A percentile compares a stretch with the other conserved stretches of the same genome.
phyloP scores from a whole-genome alignment of 1,284 basidiomycete species.

The Microbotryomycetes sp. region DNA sequence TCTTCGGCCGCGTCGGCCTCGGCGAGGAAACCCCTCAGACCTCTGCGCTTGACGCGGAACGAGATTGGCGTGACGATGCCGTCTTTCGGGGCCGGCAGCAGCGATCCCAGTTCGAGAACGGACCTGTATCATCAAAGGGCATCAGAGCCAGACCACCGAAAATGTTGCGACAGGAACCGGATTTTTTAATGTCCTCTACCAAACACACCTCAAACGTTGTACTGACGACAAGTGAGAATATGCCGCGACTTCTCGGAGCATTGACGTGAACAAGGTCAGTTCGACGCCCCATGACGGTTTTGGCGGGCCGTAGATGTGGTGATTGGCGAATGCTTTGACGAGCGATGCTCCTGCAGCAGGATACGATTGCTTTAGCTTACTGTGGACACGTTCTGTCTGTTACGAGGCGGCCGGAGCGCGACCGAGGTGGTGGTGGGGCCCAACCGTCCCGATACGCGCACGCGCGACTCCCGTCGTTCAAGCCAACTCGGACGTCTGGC shows the following conservation, averaged over 20 bases:
- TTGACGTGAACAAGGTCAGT: conserved; percentile 50
- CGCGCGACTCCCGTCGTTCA: no score
- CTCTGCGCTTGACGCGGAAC: conserved; percentile 68
- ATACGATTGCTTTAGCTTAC: conserved; percentile 22
- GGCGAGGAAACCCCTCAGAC: conserved; percentile 67
- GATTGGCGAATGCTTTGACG: conserved; percentile 58
- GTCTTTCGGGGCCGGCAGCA: conserved; percentile 84
- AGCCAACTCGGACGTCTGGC: neutral
- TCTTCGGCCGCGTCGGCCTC: conserved; percentile 65
- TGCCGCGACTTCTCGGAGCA: conserved; percentile 76
- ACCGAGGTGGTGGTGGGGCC: neutral
- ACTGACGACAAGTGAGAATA: conserved; percentile 83
- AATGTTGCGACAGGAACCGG: no score
- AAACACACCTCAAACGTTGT: conserved; percentile 39
- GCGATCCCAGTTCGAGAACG: conserved; percentile 69
- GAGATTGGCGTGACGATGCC: conserved; percentile 93
- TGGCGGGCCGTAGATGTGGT: conserved; percentile 70
- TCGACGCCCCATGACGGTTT: conserved; percentile 81
- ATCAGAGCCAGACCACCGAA: no score
- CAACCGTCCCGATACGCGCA: no score
- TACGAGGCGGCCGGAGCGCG: conserved; percentile 39
- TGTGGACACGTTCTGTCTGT: conserved; percentile 44
- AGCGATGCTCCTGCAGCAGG: conserved; percentile 55
- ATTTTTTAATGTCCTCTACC: no score
- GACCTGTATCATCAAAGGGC: conserved; percentile 52